Conservation (phyloP, 768 basidiomycete genomes). For the Dioszegia crocea region DNA sequence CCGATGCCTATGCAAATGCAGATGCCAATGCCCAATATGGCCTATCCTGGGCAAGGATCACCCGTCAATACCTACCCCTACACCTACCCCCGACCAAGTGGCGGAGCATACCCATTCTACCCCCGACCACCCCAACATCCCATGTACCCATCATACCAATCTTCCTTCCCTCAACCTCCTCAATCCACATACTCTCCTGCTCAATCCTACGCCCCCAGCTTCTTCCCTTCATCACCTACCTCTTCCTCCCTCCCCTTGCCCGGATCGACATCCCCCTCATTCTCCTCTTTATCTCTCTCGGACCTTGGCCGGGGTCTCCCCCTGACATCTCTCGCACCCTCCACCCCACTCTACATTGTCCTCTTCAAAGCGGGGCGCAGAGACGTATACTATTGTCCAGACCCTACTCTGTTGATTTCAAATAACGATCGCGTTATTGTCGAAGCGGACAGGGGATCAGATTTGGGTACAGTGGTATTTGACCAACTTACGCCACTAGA, state of each 20-base stretch:
- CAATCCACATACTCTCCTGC: conserved; percentile 21
- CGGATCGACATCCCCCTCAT: conserved; percentile 26
- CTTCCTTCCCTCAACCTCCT: conserved; percentile 7
- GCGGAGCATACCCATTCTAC: conserved; percentile 5
- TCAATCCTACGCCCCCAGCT: conserved; percentile 31
- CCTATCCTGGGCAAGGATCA: background rate
- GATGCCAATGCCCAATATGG: background rate
- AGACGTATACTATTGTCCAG: conserved; percentile 86
- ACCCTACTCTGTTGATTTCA: conserved; percentile 62
- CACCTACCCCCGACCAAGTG: background rate
- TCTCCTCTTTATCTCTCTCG: conserved; percentile 36
- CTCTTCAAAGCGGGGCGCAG: conserved; percentile 97
- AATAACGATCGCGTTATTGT: conserved; percentile 93
- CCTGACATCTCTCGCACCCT: conserved; percentile 71
- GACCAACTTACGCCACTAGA: conserved; percentile 84
- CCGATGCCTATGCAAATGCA: too few relatives aligned
- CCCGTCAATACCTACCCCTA: background rate
- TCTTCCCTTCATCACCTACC: conserved; percentile 2
- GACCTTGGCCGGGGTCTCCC: conserved; percentile 82
- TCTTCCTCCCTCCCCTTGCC: conserved; percentile 13
- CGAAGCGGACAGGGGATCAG: conserved; percentile 90
- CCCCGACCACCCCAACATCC: conserved; percentile 2
- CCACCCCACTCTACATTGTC: conserved; percentile 89
- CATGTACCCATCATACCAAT: background rate
- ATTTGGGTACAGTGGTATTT: conserved; percentile 79